phyloP scores from a whole-genome alignment of 2,329 filamentous ascomycete genomes.

The Aspergillus calidoustus region DNA sequence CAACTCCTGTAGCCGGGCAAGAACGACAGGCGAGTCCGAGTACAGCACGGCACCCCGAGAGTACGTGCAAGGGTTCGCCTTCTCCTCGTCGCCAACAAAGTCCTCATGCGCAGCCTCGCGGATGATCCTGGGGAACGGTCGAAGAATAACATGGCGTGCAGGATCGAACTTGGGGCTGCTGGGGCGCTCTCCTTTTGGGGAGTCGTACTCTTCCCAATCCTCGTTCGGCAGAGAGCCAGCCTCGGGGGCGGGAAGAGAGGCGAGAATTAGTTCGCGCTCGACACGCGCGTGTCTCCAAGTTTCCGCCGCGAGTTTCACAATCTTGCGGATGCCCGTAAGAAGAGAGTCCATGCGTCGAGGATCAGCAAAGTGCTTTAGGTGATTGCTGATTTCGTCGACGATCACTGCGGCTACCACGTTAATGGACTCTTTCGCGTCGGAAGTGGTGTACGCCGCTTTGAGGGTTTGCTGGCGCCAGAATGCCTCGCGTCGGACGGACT shows the following conservation, averaged over 20 bases:
- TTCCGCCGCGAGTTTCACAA: slow-evolving; percentile 63
- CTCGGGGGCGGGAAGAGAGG: slow-evolving; percentile 52
- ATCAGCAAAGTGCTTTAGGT: slow-evolving; percentile 59
- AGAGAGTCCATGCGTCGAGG: slow-evolving; percentile 57
- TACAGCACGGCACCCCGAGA: slow-evolving; percentile 56
- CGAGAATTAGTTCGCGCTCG: slow-evolving; percentile 60
- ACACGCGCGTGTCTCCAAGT: slow-evolving; percentile 63
- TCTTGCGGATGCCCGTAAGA: slow-evolving; percentile 55
- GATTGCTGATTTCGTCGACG: slow-evolving; percentile 61
- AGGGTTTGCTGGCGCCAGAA: slow-evolving; percentile 64
- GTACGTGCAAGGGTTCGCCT: slow-evolving; percentile 51
- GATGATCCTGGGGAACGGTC: slow-evolving; percentile 57
- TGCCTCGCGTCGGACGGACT: slow-evolving; percentile 60
- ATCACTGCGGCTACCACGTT: slow-evolving; percentile 60
- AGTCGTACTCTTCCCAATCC: slow-evolving; percentile 43
- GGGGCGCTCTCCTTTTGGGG: slow-evolving; percentile 24
- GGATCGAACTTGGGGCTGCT: slow-evolving; percentile 24
- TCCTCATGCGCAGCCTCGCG: slow-evolving; percentile 57
- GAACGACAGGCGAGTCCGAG: slow-evolving; percentile 51
- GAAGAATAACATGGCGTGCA: slow-evolving; percentile 52
- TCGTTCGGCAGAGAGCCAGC: slow-evolving; percentile 41
- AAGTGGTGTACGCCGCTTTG: slow-evolving; percentile 61
- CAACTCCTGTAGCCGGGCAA: slow-evolving; percentile 47
- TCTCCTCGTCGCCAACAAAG: slow-evolving; percentile 53
- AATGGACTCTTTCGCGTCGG: slow-evolving; percentile 60